phyloP scores from a whole-genome alignment of 2,329 filamentous ascomycete species.

The Ascomycota sp. region DNA sequence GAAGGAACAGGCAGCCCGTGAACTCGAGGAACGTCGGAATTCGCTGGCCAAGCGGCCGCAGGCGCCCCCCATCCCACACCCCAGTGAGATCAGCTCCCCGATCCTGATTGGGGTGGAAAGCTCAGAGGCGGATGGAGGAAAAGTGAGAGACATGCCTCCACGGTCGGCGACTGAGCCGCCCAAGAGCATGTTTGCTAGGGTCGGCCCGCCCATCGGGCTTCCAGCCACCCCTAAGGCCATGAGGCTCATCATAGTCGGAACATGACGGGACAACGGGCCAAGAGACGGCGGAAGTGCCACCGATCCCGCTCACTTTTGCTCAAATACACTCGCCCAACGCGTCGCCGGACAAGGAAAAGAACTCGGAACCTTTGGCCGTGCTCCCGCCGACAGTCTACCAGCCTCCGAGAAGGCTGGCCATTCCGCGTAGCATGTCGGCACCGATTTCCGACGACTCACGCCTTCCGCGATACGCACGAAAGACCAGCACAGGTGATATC shows the following conservation, averaged over 20 bases:
- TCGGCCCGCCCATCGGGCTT: conserved; percentile 46
- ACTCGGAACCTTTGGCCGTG: conserved; percentile 20
- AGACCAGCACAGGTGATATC: conserved; percentile 16
- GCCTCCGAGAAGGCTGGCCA: conserved; percentile 25
- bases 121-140: conserved; percentile 18
- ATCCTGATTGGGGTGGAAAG: conserved; percentile 18
- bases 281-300: conserved; percentile 33
- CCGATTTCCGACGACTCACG: conserved; percentile 21
- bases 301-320: conserved; percentile 26
- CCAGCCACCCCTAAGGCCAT: conserved; percentile 83
- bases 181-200: conserved; percentile 26
- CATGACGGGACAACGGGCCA: conserved; percentile 17
- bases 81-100: conserved; percentile 27
- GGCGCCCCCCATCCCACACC: conserved; percentile 61
- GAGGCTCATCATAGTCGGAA: conserved; percentile 53
- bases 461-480: conserved; percentile 10
- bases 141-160: conserved; percentile 25
- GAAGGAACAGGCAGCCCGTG: conserved; percentile 59
- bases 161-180: conserved; percentile 47
- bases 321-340: conserved; percentile 20
- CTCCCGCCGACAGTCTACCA: conserved; percentile 41
- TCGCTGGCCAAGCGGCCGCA: conserved; percentile 66
- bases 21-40: conserved; percentile 71
- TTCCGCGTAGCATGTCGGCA: conserved; percentile 43
- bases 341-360: conserved; percentile 13